Conservation (phyloP, 305 asterid genomes). For the Solanum aculeatissimum region DNA sequence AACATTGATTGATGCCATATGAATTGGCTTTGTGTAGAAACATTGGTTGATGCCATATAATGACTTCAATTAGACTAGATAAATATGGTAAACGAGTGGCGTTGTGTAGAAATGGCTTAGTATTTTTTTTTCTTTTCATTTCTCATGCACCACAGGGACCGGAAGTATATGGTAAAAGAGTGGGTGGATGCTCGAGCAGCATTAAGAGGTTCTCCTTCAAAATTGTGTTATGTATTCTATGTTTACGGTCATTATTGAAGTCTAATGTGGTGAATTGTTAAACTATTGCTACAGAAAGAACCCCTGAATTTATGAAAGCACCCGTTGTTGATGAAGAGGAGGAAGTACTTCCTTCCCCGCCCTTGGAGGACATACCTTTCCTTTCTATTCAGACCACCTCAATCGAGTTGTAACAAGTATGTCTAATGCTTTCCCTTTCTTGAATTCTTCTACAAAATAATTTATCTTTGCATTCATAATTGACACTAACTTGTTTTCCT, state of each 20-base stretch:
- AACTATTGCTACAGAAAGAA: constrained; percentile 29
- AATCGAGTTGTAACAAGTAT: constrained; percentile 71
- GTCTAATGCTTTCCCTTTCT: not conserved
- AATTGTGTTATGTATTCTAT: not conserved
- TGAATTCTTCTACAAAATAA: not conserved
- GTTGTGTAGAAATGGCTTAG: not conserved
- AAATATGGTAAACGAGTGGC: not conserved
- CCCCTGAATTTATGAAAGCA: constrained; percentile 52
- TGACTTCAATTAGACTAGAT: too few species aligned
- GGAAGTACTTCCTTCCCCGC: constrained; percentile 89
- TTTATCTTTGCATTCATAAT: not conserved
- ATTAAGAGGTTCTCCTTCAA: constrained; percentile 28
- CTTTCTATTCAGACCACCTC: constrained; percentile 36
- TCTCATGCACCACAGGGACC: constrained; percentile 44
- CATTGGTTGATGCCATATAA: not conserved
- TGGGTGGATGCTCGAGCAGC: constrained; percentile 44
- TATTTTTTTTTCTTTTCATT: not conserved
- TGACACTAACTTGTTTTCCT: constrained; percentile 13
- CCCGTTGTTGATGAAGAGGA: constrained; percentile 46
- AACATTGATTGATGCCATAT: too few species aligned
- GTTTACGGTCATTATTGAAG: not conserved
- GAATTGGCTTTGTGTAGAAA: not conserved
- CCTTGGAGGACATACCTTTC: constrained; percentile 72
- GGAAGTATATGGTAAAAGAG: constrained; percentile 62
- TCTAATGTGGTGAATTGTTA: not conserved